These are phyloP conservation scores for Oryza glumipatula DNA, from an alignment of 176 grass and related monocot species.

Conservation along the genomic window DNA sequence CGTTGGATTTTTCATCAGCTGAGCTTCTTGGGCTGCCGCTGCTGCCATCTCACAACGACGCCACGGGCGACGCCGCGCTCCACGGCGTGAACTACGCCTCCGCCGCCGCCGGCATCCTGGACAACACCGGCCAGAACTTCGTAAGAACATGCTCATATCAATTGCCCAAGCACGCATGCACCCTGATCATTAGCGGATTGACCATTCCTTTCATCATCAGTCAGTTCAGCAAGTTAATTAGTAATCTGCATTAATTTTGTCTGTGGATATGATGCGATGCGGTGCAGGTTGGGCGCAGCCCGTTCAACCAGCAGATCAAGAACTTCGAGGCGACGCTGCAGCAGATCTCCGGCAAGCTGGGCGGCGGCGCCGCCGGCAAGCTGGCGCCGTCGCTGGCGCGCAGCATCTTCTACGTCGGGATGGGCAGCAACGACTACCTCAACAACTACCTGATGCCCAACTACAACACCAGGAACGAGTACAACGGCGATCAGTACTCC, in stretches of 20 bases:
- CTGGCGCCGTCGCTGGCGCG: slow-evolving; percentile 49
- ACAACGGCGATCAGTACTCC: slow-evolving; percentile 81
- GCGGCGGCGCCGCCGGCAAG: slow-evolving; percentile 27
- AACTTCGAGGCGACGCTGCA: slow-evolving; percentile 85
- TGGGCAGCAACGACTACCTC: slow-evolving; percentile 98
- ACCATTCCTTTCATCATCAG: too few species aligned
- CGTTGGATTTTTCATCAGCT: slow-evolving; percentile 41
- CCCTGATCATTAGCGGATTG: too few species aligned
- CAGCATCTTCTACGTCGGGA: slow-evolving; percentile 88
- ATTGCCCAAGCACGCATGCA: too few species aligned
- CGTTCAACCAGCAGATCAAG: slow-evolving; percentile 94
- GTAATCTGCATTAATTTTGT: background rate
- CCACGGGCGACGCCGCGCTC: slow-evolving; percentile 53
- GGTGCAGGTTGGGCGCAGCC: slow-evolving; percentile 64
- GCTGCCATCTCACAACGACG: slow-evolving; percentile 64
- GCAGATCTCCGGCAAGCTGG: slow-evolving; percentile 37
- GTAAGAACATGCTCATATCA: slow-evolving; percentile 21
- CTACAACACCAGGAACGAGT: slow-evolving; percentile 87
- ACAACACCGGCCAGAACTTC: slow-evolving; percentile 90
- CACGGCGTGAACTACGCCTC: slow-evolving; percentile 96
- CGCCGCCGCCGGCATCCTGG: slow-evolving; percentile 84
- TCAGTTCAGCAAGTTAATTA: background rate
- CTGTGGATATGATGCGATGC: background rate
- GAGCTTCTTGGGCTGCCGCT: slow-evolving; percentile 83
- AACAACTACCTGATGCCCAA: slow-evolving; percentile 99